Conservation (phyloP, 768 basidiomycete genomes). For the Gloeopeniophorella convolvens region DNA sequence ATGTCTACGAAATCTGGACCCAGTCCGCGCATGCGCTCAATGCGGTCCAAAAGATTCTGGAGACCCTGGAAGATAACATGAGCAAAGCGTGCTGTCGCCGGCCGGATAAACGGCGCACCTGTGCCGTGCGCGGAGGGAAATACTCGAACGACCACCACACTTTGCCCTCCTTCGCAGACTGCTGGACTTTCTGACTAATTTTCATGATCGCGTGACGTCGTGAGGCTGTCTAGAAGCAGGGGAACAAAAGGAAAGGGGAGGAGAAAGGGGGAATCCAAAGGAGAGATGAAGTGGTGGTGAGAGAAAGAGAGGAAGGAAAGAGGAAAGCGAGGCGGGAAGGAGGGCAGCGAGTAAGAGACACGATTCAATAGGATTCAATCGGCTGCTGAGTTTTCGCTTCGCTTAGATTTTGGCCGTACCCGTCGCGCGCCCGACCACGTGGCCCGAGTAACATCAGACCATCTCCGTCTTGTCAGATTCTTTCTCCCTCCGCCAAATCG, state of each 20-base stretch:
- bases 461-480: too few species aligned
- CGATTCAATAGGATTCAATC: background rate
- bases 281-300: background rate
- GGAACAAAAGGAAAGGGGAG: background rate
- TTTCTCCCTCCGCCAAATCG: too few species aligned
- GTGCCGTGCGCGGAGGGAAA: slow-evolving; percentile 93
- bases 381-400: background rate
- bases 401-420: too few species aligned
- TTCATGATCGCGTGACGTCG: slow-evolving; percentile 51
- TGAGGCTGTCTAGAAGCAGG: background rate
- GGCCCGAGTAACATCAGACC: too few species aligned
- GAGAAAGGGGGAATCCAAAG: background rate
- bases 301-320: background rate
- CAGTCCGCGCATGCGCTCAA: slow-evolving; percentile 92
- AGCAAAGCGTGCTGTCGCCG: slow-evolving; percentile 1
- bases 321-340: background rate
- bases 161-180: slow-evolving; percentile 77
- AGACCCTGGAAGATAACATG: slow-evolving; percentile 49
- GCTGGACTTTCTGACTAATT: slow-evolving; percentile 89
- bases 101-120: slow-evolving; percentile 42
- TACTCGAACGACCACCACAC: slow-evolving; percentile 99
- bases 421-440: too few species aligned
- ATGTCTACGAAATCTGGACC: slow-evolving; percentile 99
- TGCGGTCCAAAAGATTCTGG: slow-evolving; percentile 95
- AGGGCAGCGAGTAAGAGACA: background rate